phyloP scores from a whole-genome alignment of 768 basidiomycete genomes.

The Lactarius indigo region DNA sequence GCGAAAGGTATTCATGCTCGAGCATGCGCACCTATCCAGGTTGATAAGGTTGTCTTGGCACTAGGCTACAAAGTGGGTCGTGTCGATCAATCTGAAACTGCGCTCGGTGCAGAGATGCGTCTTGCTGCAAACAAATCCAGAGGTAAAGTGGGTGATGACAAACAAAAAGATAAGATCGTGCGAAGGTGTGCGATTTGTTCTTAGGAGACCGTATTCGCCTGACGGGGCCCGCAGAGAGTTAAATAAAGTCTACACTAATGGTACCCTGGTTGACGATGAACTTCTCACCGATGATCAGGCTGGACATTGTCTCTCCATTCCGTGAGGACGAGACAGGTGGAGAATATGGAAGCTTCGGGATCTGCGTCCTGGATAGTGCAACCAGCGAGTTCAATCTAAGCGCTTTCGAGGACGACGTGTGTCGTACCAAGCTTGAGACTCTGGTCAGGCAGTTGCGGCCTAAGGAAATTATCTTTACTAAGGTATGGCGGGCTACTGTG shows the following conservation, averaged over 20 bases:
- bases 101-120: slow-evolving; percentile 95
- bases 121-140: slow-evolving; percentile 65
- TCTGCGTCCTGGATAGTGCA: slow-evolving; percentile 90
- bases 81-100: slow-evolving; percentile 96
- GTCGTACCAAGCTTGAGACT: slow-evolving; percentile 90
- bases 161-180: slow-evolving; percentile 83
- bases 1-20: slow-evolving; percentile 53
- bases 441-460: slow-evolving; percentile 86
- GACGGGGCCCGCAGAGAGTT: slow-evolving; percentile 55
- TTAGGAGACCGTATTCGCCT: slow-evolving; percentile 3
- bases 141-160: slow-evolving; percentile 44
- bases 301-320: slow-evolving; percentile 92
- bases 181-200: slow-evolving; percentile 47
- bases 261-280: slow-evolving; percentile 88
- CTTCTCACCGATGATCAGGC: slow-evolving; percentile 91
- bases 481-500: slow-evolving; percentile 46
- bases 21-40: neutral
- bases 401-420: slow-evolving; percentile 87
- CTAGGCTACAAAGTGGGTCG: slow-evolving; percentile 91
- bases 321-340: slow-evolving; percentile 51
- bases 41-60: neutral
- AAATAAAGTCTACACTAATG: slow-evolving; percentile 94
- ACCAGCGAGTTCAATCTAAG: slow-evolving; percentile 94
- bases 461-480: slow-evolving; percentile 87
- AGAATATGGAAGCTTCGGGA: slow-evolving; percentile 61